Base-by-base conservation (phyloP, 2,329 filamentous ascomycete genomes). In the Seiridium cupressi region DNA sequence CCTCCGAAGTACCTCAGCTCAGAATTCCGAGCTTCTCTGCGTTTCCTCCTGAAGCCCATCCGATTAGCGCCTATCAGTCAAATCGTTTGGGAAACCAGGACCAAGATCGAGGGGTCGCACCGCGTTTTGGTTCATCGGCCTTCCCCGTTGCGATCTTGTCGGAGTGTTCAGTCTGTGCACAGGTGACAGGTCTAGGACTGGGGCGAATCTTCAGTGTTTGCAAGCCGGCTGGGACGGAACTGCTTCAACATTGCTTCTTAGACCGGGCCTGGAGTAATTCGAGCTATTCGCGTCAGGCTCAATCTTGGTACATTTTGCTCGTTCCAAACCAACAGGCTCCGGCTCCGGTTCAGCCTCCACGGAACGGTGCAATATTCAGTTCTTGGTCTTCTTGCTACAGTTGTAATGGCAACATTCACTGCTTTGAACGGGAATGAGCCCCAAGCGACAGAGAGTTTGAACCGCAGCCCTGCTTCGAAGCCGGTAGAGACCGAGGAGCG, bases 351-450 rank as follows among this genome's bases (percentile, higher is more conserved):
- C 18, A 26, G 18, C 18, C 18, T 26, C 18, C 18, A 26, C 18
- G 18, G 18, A 26, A 26, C 18, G 18, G 18, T 26, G 18, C 18
- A 26, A 26, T 26, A 26, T 26, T 26, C 18, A 26, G 18, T 13
- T 42, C 38, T 42, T 42, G 38, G 38, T 42, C 38, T 42, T 13
- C 7, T 10, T n/a, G n/a, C 18, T 18, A 38, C 35, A n/a, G 9
- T 38, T 35, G 32, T 8, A 5, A 73, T 73, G 71, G 66, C 71
- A 58, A 67, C 66, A 58, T 73, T 73, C 59, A 73, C 70, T 46
- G 71, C 71, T 38, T 65, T 73, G 36, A 73, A 73, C 60, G 71
- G 70, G 48, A 64, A 63, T n/a, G 71, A 73, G 11, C 60, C 66
- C 5, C 72, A 71, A 62, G 58, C 62, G 40, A 46, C 62, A 36